Evolutionary conservation across 192 early-diverging fungal species (phyloP), one percentile per base, ranked within the genome.

Genomic region (Backusella parvicylindrica): DNA sequence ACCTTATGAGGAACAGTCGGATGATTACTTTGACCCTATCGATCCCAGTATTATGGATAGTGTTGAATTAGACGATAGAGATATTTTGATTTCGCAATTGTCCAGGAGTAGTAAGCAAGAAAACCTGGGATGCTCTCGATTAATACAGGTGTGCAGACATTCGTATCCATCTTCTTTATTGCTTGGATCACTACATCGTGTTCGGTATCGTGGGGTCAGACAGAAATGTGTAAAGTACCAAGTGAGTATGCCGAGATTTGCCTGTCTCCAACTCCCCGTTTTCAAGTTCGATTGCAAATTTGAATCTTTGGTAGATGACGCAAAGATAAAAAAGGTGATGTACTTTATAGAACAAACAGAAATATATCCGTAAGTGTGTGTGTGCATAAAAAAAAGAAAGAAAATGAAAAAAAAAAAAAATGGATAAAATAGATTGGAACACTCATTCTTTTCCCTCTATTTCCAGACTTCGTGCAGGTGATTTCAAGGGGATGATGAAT

Each of bases 241-340:
- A 68, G 36, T 68, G n/a, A 36, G 66, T 21, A 68, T 68, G 66
- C 21, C 32, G 35, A 68, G 21, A 38, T 68, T 68, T 23, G 21
- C 66, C 21, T 68, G 66, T 68, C 36, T 68, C 18, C 66, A 68
- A 68, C 32, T 38, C 1, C 32, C 32, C n/a, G 36, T 38, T 23
- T 68, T 68, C 21, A 35, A 68, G 32, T 68, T 68, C 16, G 66
- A 37, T 21, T 68, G 66, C 21, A 68, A 68, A 35, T 68, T 68
- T 37, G 66, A 68, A 68, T 12, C 32, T 5, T 21, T 68, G 12
- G 33, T 21, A 12, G n/a, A 26, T 5, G 66, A 68, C 23, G 32
- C 33, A 4, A 38, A 68, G 8, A 28, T 68, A 23, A 18, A 36
- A 68, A 37, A 33, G 21, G 33, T 68, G n/a, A 36, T 38, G 66